Conservation (phyloP, 2,329 filamentous ascomycete species). For the Cordyceps cateniannulata region DNA sequence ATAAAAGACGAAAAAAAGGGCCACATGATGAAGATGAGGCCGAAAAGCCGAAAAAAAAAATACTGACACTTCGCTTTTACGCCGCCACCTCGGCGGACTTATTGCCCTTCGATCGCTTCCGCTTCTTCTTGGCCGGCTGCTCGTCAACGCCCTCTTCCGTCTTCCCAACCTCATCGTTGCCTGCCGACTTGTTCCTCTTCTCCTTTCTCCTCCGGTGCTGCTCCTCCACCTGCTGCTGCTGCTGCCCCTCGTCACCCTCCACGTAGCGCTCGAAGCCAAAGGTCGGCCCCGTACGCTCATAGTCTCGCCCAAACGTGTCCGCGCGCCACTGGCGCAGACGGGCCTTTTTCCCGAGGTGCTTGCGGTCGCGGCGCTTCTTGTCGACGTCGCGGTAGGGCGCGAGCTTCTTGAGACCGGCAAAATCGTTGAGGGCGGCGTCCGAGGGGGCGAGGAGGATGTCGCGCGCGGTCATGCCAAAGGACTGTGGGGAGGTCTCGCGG, state of each 20-base stretch:
- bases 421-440: constrained; percentile 81
- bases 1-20: background rate
- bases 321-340: constrained; percentile 78
- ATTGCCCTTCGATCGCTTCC: constrained; percentile 44
- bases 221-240: constrained; percentile 11
- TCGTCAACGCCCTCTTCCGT: constrained; percentile 15
- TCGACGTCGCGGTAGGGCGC: constrained; percentile 81
- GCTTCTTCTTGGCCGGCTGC: constrained; percentile 30
- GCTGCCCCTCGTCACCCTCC: constrained; percentile 21
- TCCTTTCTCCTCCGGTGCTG: constrained; percentile 17
- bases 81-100: constrained; percentile 29
- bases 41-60: background rate
- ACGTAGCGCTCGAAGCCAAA: constrained; percentile 46
- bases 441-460: constrained; percentile 87
- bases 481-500: constrained; percentile 83
- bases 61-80: constrained; percentile 12
- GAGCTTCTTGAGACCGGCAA: constrained; percentile 89
- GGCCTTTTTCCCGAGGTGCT: constrained; percentile 87
- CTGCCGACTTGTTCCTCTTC: background rate
- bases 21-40: background rate
- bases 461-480: constrained; percentile 80
- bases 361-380: constrained; percentile 85
- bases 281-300: constrained; percentile 48
- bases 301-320: constrained; percentile 56
- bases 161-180: background rate